A percentile compares a stretch with the other conserved stretches of the same genome.
phyloP scores from a whole-genome alignment of 305 asterid genomes.

The Fraxinus dipetala region DNA sequence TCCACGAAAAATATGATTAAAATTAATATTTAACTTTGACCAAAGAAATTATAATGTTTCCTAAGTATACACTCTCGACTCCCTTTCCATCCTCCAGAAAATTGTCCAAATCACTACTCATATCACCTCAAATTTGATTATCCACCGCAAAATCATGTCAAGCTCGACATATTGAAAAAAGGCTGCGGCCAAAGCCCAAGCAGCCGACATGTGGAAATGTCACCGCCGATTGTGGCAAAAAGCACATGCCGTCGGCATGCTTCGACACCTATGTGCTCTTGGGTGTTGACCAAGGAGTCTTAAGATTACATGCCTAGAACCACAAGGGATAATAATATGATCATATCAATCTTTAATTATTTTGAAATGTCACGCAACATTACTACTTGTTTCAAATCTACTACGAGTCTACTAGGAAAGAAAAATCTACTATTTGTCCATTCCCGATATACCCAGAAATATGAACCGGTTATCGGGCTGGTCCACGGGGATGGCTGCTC shows the following conservation, averaged over 20 bases:
- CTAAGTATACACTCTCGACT: background rate
- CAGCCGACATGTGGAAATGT: background rate
- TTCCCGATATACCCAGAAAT: background rate
- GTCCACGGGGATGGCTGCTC: background rate
- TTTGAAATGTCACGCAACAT: background rate
- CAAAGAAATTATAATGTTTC: background rate
- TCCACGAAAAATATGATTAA: background rate
- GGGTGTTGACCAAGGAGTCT: background rate
- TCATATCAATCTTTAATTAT: background rate
- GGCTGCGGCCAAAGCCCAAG: background rate
- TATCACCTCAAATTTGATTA: background rate
- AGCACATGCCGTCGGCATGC: background rate
- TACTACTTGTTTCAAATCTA: background rate
- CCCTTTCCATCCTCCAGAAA: background rate
- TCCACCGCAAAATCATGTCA: background rate
- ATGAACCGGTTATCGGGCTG: background rate
- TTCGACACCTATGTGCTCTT: background rate
- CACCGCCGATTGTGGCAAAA: background rate
- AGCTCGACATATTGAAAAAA: background rate
- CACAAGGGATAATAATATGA: background rate
- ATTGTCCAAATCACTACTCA: background rate
- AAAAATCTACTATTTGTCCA: background rate
- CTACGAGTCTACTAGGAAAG: background rate
- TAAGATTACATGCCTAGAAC: background rate
- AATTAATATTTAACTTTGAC: background rate